Percentiles rank a stretch among this genome's conserved stretches.
phyloP scores from a whole-genome alignment of 2,329 filamentous ascomycete genomes.

The Fusarium compactum region DNA sequence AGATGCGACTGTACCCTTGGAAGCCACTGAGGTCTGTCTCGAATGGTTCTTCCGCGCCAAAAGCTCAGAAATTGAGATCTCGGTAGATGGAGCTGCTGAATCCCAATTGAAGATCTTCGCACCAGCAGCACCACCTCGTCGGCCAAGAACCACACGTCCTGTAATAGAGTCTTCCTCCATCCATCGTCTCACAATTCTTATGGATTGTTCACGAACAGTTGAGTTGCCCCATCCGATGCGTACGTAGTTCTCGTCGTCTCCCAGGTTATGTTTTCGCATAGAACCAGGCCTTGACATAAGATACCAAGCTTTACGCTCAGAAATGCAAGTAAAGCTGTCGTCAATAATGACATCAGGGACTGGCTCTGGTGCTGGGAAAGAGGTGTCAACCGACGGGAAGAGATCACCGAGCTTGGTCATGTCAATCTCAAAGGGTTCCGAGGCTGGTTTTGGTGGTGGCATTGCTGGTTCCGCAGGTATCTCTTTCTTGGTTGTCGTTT shows the following conservation, averaged over 20 bases:
- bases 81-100: constrained; percentile 62
- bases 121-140: constrained; percentile 56
- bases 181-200: constrained; percentile 72
- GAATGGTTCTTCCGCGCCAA: constrained; percentile 48
- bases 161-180: constrained; percentile 73
- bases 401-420: constrained; percentile 51
- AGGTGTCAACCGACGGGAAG: constrained; percentile 45
- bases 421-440: constrained; percentile 49
- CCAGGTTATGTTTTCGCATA: constrained; percentile 66
- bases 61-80: constrained; percentile 60
- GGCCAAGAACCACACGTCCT: constrained; percentile 58
- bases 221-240: constrained; percentile 70
- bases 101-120: constrained; percentile 73
- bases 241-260: constrained; percentile 70
- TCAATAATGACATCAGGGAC: constrained; percentile 61
- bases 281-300: constrained; percentile 72
- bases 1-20: constrained; percentile 40
- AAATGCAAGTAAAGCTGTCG: constrained; percentile 66
- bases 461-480: neutral
- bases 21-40: constrained; percentile 43
- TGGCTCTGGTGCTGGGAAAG: constrained; percentile 49
- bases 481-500: neutral
- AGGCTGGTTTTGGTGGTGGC: constrained; percentile 17
- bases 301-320: constrained; percentile 74
- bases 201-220: constrained; percentile 63